Evolutionary conservation across 306 rosid species (phyloP), one percentile per base, ranked within the genome.

Genomic region (Hylodesmum podocarpum): DNA sequence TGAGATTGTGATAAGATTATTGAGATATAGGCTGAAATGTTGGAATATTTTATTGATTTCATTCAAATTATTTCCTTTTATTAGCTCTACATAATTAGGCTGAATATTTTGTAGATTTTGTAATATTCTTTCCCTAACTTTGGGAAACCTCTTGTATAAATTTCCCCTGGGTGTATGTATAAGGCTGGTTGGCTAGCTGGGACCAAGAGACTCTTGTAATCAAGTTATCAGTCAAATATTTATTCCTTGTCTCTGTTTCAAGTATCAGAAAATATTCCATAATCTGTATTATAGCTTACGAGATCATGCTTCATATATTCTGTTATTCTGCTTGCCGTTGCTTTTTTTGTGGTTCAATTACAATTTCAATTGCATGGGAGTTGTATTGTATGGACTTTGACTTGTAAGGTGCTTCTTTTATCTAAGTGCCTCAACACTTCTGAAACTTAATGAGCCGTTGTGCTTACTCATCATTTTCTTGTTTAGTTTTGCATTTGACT

Each of bases 401-500:
- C 53, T 34, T 77, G 43, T 40, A 10, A 27, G 67, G 21, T 63
- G 31, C 67, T 70, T 70, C 66, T 76, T 50, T 63, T 54, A 22
- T 37, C 66, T 51, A 43, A 63, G 4, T 57, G 62, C 49, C 73
- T 36, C 50, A 33, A 34, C n/a, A 16, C 50, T 21, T 67, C n/a
- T 43, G 47, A 70, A 77, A 70, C 43, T 22, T 36, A 39, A 37
- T 1, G 63, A 62, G 29, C 8, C 37, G 70, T 36, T 70, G 53
- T 54, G 69, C 18, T 24, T 51, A 8, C 31, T 24, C 59, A 9
- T 53, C 39, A 37, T 78, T 73, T 73, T 59, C 55, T 68, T 18
- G 16, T 83, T 21, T 67, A 39, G 66, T 39, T 39, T 78, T 69
- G 81, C 31, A 57, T 65, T 31, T 81, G 84, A 81, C 68, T 36